A percentile compares a stretch with the other conserved stretches of the same genome.
Evolutionary conservation across 2,329 filamentous ascomycete species (phyloP).

Genomic region (Colletotrichum navitas): DNA sequence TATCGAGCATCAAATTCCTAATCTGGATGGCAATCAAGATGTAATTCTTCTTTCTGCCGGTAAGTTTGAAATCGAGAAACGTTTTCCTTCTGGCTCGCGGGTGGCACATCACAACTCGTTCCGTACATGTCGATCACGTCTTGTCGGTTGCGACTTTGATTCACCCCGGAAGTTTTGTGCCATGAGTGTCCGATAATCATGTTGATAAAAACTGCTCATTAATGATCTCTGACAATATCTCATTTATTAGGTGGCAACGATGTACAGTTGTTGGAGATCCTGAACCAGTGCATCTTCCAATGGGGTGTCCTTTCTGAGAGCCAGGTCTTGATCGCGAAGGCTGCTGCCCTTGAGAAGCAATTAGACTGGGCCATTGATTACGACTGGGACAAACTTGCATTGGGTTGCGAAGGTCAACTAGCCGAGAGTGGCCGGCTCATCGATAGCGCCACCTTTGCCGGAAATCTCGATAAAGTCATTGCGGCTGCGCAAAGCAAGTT

Average conservation of each 20-base stretch:
- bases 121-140: not conserved
- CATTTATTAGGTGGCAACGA: constrained; percentile 26
- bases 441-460: constrained; percentile 17
- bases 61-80: not conserved
- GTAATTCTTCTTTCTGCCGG: not conserved
- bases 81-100: not conserved
- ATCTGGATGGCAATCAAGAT: not conserved
- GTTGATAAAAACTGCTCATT: not conserved
- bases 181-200: not conserved
- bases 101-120: not conserved
- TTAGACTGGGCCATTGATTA: constrained; percentile 18
- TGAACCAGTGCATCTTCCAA: constrained; percentile 44
- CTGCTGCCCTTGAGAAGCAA: constrained; percentile 9
- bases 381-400: constrained; percentile 26
- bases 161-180: no score
- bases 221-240: not conserved
- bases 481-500: constrained; percentile 30
- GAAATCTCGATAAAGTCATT: constrained; percentile 26
- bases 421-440: constrained; percentile 15
- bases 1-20: constrained; percentile 41
- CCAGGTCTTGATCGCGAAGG: constrained; percentile 25
- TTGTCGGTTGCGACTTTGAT: not conserved
- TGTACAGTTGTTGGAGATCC: constrained; percentile 41
- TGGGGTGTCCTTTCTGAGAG: constrained; percentile 18
- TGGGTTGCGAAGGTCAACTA: not conserved